Conservation (phyloP, 169 alveolate species). For the Plasmodium billcollinsi region DNA sequence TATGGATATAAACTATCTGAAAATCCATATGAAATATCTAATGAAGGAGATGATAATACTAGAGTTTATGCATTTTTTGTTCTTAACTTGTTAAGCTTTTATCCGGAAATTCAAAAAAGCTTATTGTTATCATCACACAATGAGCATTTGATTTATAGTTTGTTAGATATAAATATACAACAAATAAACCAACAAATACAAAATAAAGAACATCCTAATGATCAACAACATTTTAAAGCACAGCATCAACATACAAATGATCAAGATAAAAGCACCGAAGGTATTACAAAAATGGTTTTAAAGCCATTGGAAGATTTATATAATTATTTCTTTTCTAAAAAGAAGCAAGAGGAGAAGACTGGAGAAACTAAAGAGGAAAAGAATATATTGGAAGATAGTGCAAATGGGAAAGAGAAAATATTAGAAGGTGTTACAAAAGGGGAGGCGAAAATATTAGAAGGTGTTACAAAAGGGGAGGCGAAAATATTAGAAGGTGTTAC, state of each 20-base stretch:
- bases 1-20: constrained; percentile 44
- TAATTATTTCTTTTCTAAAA: constrained; percentile 39
- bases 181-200: constrained; percentile 13
- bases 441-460: not conserved
- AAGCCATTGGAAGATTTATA: constrained; percentile 13
- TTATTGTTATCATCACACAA: constrained; percentile 15
- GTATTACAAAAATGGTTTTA: constrained; percentile 1
- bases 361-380: too few species aligned
- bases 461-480: not conserved
- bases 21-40: constrained; percentile 8
- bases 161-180: constrained; percentile 26
- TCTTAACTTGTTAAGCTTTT: constrained; percentile 27
- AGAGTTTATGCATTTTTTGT: constrained; percentile 56
- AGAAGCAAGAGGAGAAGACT: not conserved
- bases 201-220: not conserved
- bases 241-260: not conserved
- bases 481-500: too few species aligned
- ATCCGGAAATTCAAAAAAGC: constrained; percentile 56
- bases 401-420: not conserved
- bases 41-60: constrained; percentile 74
- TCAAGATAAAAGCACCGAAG: not conserved
- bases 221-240: not conserved
- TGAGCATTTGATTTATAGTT: constrained; percentile 29
- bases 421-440: not conserved
- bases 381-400: not conserved